Base-by-base conservation (phyloP, 352 stramenopile genomes). In the Phytophthora tubulina region DNA sequence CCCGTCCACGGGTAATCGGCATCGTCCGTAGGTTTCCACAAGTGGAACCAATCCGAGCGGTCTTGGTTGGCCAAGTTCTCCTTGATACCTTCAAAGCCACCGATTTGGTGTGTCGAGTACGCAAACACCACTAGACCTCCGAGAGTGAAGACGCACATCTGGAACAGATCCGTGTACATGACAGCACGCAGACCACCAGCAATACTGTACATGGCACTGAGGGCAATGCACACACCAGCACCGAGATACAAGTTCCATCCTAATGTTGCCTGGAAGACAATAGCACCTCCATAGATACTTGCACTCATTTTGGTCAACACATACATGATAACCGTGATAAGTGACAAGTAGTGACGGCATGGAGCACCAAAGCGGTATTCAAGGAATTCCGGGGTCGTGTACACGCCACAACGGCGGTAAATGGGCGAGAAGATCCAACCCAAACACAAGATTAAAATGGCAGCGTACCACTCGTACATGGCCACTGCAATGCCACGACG, bases 151-250 rank as follows among this genome's bases (percentile, higher is more conserved):
- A 90, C 81, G 55, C 80, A 85, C 76, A 88, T 91, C 53, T 92
- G 82, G 66, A 91, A 87, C 33, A 89, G 41, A 53, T 92, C 84
- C 13, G 84, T 91, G 76, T 91, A 91, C 76, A 91, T 91, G 30
- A 92, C 82, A 36, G 84, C 84, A 31, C 82, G 79, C 13, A 92
- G 70, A 11, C 84, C 84, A 48, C 82, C 84, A 13, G 81, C 74
- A 57, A 92, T 78, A 35, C 81, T 89, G 70, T 90, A 92, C 60
- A 88, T 51, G 27, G 82, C 73, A 49, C 80, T 90, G 8, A 92
- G 76, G 1, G 61, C 35, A 60, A 91, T 85, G 52, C 83, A 88
- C 11, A 79, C 64, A 35, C 82, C 79, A 1, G 81, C 81, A 17
- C 78, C 72, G 7, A 88, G 48, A 58, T 86, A 89, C 60, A 90